Conservation (phyloP, 225 moss, liverwort and hornwort species). For the Bryum argenteum region DNA sequence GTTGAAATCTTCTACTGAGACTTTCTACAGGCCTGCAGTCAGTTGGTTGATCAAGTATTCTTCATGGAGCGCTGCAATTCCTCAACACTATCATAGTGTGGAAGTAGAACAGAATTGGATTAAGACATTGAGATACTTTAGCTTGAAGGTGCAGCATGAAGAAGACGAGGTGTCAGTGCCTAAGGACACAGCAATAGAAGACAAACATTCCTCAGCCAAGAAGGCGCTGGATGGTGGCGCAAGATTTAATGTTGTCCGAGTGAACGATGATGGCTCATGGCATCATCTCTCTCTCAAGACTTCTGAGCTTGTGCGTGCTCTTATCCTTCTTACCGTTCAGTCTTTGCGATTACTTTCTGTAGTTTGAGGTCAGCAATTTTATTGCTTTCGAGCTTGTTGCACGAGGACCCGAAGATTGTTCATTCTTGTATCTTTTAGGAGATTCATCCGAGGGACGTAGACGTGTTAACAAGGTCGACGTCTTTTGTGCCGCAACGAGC, state of each 20-base stretch:
- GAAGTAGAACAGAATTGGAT: no score
- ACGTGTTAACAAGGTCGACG: slow-evolving; percentile 68
- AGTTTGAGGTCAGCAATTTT: background rate
- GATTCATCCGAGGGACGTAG: slow-evolving; percentile 78
- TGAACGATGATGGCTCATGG: slow-evolving; percentile 64
- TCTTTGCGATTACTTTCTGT: background rate
- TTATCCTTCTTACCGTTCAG: slow-evolving; percentile 2
- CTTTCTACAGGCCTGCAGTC: background rate
- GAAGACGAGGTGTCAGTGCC: slow-evolving; percentile 36
- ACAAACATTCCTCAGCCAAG: slow-evolving; percentile 28
- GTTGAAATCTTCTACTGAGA: slow-evolving; percentile 14
- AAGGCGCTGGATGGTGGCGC: slow-evolving; percentile 58
- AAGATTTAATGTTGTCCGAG: slow-evolving; percentile 65
- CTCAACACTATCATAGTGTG: slow-evolving; percentile 10
- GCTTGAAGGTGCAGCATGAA: slow-evolving; percentile 19
- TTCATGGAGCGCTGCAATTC: slow-evolving; percentile 21
- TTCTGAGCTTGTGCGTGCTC: slow-evolving; percentile 56
- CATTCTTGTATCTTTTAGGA: slow-evolving; percentile 32
- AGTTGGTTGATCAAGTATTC: slow-evolving; percentile 12
- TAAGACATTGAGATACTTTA: slow-evolving; percentile 26
- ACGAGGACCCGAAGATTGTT: slow-evolving; percentile 6
- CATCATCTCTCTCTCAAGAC: slow-evolving; percentile 62
- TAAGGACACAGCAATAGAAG: slow-evolving; percentile 20
- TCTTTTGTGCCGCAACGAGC: slow-evolving; percentile 89
- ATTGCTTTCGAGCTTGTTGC: slow-evolving; percentile 20